Base-by-base conservation (phyloP, 2,329 filamentous ascomycete species). In the Colletotrichum spinosum region DNA sequence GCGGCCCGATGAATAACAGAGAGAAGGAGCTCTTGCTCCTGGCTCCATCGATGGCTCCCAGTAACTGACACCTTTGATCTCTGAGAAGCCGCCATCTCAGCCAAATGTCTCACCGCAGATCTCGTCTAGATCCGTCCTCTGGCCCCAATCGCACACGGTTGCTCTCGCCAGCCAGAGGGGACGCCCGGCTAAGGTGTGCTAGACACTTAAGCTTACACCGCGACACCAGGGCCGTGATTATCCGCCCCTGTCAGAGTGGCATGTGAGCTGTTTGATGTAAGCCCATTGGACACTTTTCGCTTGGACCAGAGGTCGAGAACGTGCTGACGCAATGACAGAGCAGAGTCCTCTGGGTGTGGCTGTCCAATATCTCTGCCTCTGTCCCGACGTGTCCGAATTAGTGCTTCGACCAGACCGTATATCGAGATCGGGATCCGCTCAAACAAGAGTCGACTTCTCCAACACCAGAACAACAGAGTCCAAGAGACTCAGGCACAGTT, bases 181-280 rank as follows among this genome's bases (percentile, higher is more conserved):
- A 62, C 45, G 62, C 58, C 51, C 46, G 41, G 8, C 25, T 44
- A 35, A 38, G 17, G 55, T 35, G 37, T 35, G 37, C 48, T 56
- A 50, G 6, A 1, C 15, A 55, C 58, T 66, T 53, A 63, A 63
- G 63, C 58, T 57, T 66, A 65, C 41, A 56, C 46, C 35, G 13
- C 41, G 38, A 46, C 39, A 7, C 35, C 41, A 42, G 55, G 15
- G 42, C n/a, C 37, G n/a, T 15, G 45, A 41, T 49, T 45, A 52
- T 49, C 63, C 58, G 48, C 39, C 42, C 53, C 52, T 17, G 58
- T 63, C 52, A 15, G 15, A 8, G 56, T 49, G 37, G 35, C 58
- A 63, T 66, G 63, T 66, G 58, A 66, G 39, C 37, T 44, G 41
- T 63, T 66, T 62, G 58, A 48, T 63, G 58, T 66, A 66, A 66